A percentile compares a stretch with the other conserved stretches of the same genome.
Conservation (phyloP, 306 rosid genomes). For the Casuarina equisetifolia region DNA sequence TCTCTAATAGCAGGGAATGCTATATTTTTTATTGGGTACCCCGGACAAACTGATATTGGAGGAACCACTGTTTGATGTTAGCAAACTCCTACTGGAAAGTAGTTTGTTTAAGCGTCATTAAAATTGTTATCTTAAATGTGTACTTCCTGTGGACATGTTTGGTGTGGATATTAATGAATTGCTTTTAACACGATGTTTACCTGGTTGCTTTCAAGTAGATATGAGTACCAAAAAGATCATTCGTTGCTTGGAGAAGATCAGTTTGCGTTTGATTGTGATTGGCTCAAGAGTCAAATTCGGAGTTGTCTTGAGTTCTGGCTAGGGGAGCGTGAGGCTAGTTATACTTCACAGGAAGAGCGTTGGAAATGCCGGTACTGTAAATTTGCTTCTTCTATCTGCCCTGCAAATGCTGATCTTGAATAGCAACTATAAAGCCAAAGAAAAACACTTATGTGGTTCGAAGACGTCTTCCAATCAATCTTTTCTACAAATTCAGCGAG, state of each 20-base stretch:
- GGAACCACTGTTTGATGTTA: background rate
- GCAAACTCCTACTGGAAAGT: background rate
- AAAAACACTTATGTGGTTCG: background rate
- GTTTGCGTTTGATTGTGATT: conserved; percentile 52
- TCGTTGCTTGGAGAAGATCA: conserved; percentile 72
- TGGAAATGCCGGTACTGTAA: conserved; percentile 78
- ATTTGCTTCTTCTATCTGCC: conserved; percentile 41
- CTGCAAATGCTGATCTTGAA: conserved; percentile 24
- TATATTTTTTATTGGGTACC: background rate
- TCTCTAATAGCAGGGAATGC: background rate
- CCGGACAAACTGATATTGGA: background rate
- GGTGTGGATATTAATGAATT: conserved; percentile 2
- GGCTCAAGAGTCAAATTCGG: conserved; percentile 57
- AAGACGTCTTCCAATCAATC: background rate
- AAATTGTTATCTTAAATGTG: background rate
- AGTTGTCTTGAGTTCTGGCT: conserved; percentile 69
- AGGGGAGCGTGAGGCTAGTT: conserved; percentile 71
- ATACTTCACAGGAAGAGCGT: conserved; percentile 63
- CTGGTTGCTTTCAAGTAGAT: conserved; percentile 49
- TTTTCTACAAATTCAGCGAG: background rate
- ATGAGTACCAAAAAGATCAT: conserved; percentile 72
- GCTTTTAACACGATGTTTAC: conserved; percentile 11
- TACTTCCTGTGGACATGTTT: background rate
- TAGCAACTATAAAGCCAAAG: conserved; percentile 7
- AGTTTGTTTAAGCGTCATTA: background rate